These are phyloP conservation scores for Bacterosira constricta DNA, from an alignment of 108 stramenopile genomes.

Conservation along the genomic window DNA sequence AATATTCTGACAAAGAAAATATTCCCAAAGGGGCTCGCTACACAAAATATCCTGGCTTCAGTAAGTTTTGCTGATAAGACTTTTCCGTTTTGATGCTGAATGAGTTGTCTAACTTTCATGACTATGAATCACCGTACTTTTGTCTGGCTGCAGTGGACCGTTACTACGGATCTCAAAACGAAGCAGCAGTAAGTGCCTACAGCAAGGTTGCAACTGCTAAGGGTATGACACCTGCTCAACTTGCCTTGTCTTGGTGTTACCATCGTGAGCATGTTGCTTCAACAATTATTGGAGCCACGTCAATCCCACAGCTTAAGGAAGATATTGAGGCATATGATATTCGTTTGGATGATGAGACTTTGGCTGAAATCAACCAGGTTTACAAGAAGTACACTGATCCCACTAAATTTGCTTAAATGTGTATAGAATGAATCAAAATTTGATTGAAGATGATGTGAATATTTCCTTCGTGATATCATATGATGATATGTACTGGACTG, in stretches of 20 bases:
- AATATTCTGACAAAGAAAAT: constrained; percentile 58
- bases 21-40: constrained; percentile 57
- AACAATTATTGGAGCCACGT: constrained; percentile 93
- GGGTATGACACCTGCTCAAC: constrained; percentile 71
- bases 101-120: too few relatives aligned
- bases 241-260: constrained; percentile 90
- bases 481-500: too few relatives aligned
- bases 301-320: constrained; percentile 81
- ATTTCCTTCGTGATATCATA: too few relatives aligned
- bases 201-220: constrained; percentile 60
- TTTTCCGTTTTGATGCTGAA: too few relatives aligned
- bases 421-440: too few relatives aligned
- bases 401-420: constrained; percentile 56
- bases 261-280: constrained; percentile 82
- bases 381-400: constrained; percentile 86
- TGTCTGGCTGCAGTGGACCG: too few relatives aligned
- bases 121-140: too few relatives aligned
- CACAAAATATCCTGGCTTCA: constrained; percentile 86
- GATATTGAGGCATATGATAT: constrained; percentile 67
- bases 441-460: too few relatives aligned
- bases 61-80: too few relatives aligned
- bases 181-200: constrained; percentile 78
- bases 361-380: constrained; percentile 64
- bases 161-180: constrained; percentile 66
- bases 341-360: constrained; percentile 54